phyloP scores from a whole-genome alignment of 768 basidiomycete species.

The Boletus tylopilopsis region DNA sequence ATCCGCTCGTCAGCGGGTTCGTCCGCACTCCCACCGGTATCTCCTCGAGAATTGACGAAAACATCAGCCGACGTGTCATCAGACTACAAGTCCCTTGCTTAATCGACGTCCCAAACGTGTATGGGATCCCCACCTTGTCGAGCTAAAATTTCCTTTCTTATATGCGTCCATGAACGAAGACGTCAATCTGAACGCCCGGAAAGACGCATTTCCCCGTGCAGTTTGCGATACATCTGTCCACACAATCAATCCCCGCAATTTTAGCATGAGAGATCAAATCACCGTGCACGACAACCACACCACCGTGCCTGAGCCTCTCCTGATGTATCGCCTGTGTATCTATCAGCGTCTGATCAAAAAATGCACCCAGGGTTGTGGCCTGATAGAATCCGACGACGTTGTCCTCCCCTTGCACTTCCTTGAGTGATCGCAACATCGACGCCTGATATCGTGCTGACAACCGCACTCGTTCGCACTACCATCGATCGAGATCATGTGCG shows the following conservation, averaged over 20 bases:
- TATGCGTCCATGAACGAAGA: constrained; percentile 76
- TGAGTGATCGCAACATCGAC: constrained; percentile 81
- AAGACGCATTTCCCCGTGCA: constrained; percentile 77
- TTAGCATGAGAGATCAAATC: constrained; percentile 19
- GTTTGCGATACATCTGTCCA: constrained; percentile 71
- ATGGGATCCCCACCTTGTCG: constrained; percentile 58
- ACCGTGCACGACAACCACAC: constrained; percentile 85
- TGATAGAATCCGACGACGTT: constrained; percentile 94
- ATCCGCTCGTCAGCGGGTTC: constrained; percentile 75
- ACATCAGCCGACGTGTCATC: constrained; percentile 75
- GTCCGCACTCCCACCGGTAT: constrained; percentile 82
- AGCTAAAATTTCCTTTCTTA: constrained; percentile 80
- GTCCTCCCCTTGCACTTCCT: constrained; percentile 89
- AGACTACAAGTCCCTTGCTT: constrained; percentile 45
- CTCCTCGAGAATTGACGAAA: constrained; percentile 82
- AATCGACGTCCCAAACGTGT: background rate
- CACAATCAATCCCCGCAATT: constrained; percentile 4
- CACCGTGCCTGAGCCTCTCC: constrained; percentile 81
- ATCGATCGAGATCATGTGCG: constrained; percentile 1
- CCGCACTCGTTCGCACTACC: background rate
- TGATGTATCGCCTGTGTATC: constrained; percentile 85
- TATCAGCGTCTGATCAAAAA: constrained; percentile 75
- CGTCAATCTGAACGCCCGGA: constrained; percentile 87
- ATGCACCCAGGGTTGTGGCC: constrained; percentile 79
- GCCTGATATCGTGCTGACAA: constrained; percentile 71